Base-by-base conservation (phyloP, 1,139 yeast genomes). In the Yamadazyma buinensis region DNA sequence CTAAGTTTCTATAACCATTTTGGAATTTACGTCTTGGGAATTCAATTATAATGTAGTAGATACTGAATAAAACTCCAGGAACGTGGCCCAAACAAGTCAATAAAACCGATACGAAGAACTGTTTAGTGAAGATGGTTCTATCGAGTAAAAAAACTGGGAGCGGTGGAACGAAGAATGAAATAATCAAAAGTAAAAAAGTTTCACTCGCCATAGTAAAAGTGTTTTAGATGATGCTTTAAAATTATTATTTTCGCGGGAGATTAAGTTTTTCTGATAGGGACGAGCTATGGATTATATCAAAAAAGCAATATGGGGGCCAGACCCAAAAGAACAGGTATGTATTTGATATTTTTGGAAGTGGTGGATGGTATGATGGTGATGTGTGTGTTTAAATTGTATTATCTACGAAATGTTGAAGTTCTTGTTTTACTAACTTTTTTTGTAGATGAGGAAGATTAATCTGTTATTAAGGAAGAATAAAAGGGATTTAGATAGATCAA, bases 231-330 rank as follows among this genome's bases (percentile, higher is more conserved):
- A 17, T 17, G 20, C 35, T 12, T 26, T 15, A 12, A 15, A 26
- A 26, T 15, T 26, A 13, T 12, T 12, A 23, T 9, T 18, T 28
- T 20, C 30, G 24, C 19, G 7, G 7, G 19, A 17, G 19, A 17
- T 5, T 17, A 17, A 24, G 21, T 15, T 22, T 17, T 18, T 10
- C 21, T 7, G 19, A 17, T 17, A 17, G 19, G 7, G 19, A 17
- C 19, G 7, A 17, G 19, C 13, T n/a, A 83, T 84, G 92, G 86
- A 84, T 47, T 78, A 66, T 51, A 61, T 90, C 29, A 88, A 86
- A 62, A 80, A 80, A 54, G 85, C 90, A 8, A 80, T 90, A 34
- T 90, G 94, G 81, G 98, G 97, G 1, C 96, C 96, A 0, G 96
- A 88, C 56, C 95, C 97, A 30, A 82, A 82, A 51, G 97, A 92